Evolutionary conservation across 2,329 filamentous ascomycete genomes (phyloP), one percentile per base, ranked within the genome.

Genomic region (Ophiostoma piceae): DNA sequence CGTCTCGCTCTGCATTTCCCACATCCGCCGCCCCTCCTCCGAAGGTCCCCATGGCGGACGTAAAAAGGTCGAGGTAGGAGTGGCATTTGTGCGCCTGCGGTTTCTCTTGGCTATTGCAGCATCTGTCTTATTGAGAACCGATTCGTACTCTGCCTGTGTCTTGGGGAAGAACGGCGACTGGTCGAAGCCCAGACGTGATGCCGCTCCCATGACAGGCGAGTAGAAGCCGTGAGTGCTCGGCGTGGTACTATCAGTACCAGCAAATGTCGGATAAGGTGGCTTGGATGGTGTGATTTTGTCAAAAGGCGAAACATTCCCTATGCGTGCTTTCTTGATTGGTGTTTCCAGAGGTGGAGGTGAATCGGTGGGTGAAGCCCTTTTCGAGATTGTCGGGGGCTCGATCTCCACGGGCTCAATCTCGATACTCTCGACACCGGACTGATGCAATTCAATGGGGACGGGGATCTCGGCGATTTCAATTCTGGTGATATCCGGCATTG

Each of bases 121-220:
- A 1, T 6, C 3, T 22, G 29, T 11, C 37, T 60, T 47, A 9
- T 4, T 14, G 8, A 4, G 7, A 6, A 69, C 29, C 12, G 32
- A 7, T n/a, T 5, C 26, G 64, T 60, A 68, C 26, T 71, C 70
- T 3, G 12, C 14, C 1, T 37, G 37, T 1, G 66, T 14, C 62
- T 68, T 43, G 19, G 72, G 72, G 5, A 72, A 54, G 22, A 68
- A 71, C 0, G 68, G 69, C 1, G 70, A 71, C 8, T n/a, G 3
- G 1, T 32, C 66, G 3, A 22, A 67, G 37, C 71, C 67, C 3
- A 47, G 29, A 32, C 57, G 57, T 12, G 57, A 29, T 16, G 22
- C 57, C 22, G 14, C 26, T 62, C 26, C 57, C 26, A 14, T 26
- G 11, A 32, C 12, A 35, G 57, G 57, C 3, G 57, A 62, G 22